These are phyloP conservation scores for Polytrichum formosum DNA, from an alignment of 225 moss, liverwort and hornwort species.

Conservation along the genomic window DNA sequence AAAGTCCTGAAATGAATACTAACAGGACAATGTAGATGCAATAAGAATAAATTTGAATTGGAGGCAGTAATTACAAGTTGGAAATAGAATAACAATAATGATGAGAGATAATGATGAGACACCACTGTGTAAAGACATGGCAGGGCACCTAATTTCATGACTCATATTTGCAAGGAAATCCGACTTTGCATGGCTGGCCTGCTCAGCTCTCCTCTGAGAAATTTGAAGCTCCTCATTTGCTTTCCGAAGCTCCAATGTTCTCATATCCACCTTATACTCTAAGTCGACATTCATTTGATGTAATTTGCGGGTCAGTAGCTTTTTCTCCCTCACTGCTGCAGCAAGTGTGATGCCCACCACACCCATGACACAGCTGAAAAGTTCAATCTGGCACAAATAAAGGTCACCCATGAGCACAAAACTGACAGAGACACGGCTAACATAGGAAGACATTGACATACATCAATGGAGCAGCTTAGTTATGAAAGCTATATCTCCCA, in stretches of 20 bases:
- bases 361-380: constrained; percentile 40
- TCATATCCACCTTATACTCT: constrained; percentile 34
- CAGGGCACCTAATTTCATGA: constrained; percentile 51
- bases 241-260: constrained; percentile 48
- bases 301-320: constrained; percentile 36
- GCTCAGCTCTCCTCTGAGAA: constrained; percentile 57
- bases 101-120: too few relatives aligned
- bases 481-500: too few relatives aligned
- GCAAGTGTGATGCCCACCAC: constrained; percentile 46
- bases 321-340: constrained; percentile 52
- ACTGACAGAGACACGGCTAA: too few relatives aligned
- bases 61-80: too few relatives aligned
- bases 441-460: too few relatives aligned
- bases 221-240: constrained; percentile 52
- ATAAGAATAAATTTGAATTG: too few relatives aligned
- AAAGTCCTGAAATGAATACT: too few relatives aligned
- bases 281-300: constrained; percentile 40
- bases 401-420: constrained; percentile 6
- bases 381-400: constrained; percentile 20
- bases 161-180: constrained; percentile 72
- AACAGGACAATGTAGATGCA: too few relatives aligned
- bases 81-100: background rate
- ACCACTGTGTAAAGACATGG: background rate
- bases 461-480: too few relatives aligned
- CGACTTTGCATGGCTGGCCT: constrained; percentile 61